phyloP scores from a whole-genome alignment of 768 basidiomycete genomes.

The Rhizopogon salebrosus region DNA sequence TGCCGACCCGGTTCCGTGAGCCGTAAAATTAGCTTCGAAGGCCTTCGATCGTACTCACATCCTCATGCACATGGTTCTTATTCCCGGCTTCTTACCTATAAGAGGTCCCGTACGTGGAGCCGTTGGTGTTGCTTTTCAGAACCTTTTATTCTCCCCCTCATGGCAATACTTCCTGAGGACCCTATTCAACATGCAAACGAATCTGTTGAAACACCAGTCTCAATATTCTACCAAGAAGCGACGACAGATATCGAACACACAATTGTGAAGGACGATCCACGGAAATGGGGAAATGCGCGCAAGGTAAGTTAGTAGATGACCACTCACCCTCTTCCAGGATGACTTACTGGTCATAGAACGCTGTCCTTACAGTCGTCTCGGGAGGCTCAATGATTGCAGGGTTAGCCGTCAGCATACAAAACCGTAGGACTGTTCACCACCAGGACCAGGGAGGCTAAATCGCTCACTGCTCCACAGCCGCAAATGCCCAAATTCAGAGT shows the following conservation, averaged over 20 bases:
- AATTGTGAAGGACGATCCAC: slow-evolving; percentile 55
- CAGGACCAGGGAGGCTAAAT: background rate
- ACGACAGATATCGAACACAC: slow-evolving; percentile 34
- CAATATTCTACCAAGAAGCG: background rate
- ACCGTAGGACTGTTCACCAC: slow-evolving; percentile 16
- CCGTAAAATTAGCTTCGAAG: no score
- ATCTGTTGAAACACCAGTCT: background rate
- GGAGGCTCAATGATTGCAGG: slow-evolving; percentile 23
- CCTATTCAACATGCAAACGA: background rate
- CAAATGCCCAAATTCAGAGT: slow-evolving; percentile 57
- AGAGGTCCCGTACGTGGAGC: background rate
- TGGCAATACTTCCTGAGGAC: background rate
- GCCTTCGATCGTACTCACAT: no score
- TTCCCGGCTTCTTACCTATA: background rate
- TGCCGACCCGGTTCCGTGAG: no score
- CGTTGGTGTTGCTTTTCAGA: background rate
- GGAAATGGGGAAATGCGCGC: slow-evolving; percentile 49
- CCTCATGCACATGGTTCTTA: no score
- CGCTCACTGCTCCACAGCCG: slow-evolving; percentile 40
- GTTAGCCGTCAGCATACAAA: slow-evolving; percentile 20
- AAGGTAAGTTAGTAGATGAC: slow-evolving; percentile 42
- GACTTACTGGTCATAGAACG: slow-evolving; percentile 10
- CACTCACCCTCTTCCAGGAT: background rate
- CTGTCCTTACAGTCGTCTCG: slow-evolving; percentile 19
- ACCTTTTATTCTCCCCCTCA: background rate